Percentiles rank a stretch among this genome's conserved stretches.
These are phyloP conservation scores for Penicillium odoratum DNA, from an alignment of 495 filamentous ascomycete species.

Conservation along the genomic window DNA sequence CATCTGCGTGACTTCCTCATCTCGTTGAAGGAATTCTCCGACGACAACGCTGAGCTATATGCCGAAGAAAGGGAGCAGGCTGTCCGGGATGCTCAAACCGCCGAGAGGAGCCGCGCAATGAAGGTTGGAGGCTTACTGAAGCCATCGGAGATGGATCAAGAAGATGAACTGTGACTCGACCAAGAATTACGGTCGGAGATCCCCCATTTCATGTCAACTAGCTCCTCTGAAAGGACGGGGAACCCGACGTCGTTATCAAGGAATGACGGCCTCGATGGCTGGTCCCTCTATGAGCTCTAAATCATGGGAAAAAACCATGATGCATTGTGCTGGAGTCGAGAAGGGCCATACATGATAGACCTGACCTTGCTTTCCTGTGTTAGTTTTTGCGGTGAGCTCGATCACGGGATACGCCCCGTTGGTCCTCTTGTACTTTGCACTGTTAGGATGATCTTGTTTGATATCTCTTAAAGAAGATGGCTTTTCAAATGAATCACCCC, in stretches of 20 bases:
- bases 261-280: constrained; percentile 40
- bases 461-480: constrained; percentile 14
- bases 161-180: constrained; percentile 90
- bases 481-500: constrained; percentile 4
- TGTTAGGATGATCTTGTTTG: constrained; percentile 14
- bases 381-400: neutral
- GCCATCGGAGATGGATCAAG: constrained; percentile 85
- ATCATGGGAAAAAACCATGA: constrained; percentile 5
- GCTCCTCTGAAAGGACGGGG: constrained; percentile 10
- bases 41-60: constrained; percentile 85
- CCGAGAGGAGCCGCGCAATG: constrained; percentile 82
- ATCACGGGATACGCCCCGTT: neutral
- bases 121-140: constrained; percentile 91
- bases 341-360: constrained; percentile 13
- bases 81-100: constrained; percentile 71
- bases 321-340: constrained; percentile 2
- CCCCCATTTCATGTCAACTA: constrained; percentile 17
- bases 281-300: constrained; percentile 43
- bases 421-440: constrained; percentile 9
- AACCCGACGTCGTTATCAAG: constrained; percentile 8
- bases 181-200: constrained; percentile 64
- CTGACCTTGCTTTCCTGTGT: neutral
- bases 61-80: constrained; percentile 90
- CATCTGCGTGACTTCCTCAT: constrained; percentile 96
- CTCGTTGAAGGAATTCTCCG: constrained; percentile 89